phyloP scores from a whole-genome alignment of 2,329 filamentous ascomycete genomes.

The Claviceps sp. region DNA sequence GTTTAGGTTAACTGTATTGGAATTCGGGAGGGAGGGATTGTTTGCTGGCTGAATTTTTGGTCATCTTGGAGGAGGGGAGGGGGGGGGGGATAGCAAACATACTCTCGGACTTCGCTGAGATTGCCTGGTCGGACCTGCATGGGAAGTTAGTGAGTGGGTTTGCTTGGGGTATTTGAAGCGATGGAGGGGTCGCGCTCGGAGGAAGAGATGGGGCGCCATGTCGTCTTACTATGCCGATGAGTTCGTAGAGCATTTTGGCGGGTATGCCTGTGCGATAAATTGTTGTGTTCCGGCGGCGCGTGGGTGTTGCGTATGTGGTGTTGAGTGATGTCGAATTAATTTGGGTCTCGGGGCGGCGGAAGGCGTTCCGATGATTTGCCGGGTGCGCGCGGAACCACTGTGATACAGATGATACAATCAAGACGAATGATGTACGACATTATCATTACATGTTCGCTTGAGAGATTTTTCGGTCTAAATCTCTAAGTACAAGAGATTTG shows the following conservation, averaged over 20 bases:
- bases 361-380: constrained; percentile 18
- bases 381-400: not conserved
- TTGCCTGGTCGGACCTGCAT: constrained; percentile 82
- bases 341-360: not conserved
- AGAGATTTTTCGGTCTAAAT: no score
- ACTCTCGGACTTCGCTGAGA: constrained; percentile 91
- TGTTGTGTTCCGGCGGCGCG: not conserved
- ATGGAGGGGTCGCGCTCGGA: not conserved
- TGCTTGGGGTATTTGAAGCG: not conserved
- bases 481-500: no score
- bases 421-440: no score
- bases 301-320: not conserved
- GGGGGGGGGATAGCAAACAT: constrained; percentile 23
- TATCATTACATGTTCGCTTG: no score
- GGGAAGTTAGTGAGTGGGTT: constrained; percentile 8
- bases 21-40: not conserved
- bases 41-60: not conserved
- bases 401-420: no score
- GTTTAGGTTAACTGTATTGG: no score
- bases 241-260: constrained; percentile 80
- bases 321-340: not conserved
- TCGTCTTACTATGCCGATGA: constrained; percentile 76
- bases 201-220: not conserved
- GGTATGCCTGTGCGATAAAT: not conserved
- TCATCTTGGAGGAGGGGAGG: constrained; percentile 3